Evolutionary conservation across 441 rosid genomes (phyloP), one percentile per base, ranked within the genome.

Genomic region (Populus trichocarpa): DNA sequence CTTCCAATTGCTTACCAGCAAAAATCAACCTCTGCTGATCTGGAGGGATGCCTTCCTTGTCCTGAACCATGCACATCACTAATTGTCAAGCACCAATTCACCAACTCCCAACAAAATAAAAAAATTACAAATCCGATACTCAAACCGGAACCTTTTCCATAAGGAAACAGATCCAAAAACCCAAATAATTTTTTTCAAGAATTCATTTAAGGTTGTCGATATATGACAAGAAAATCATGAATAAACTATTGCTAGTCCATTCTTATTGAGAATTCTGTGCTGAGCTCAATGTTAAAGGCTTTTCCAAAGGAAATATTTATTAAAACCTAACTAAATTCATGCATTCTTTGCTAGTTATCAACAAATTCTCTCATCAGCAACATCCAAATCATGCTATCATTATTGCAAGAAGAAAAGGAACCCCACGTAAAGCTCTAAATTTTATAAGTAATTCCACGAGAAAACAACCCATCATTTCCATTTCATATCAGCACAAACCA

Each of bases 11-110:
- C 85, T 93, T 94, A 3, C 98, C 97, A 2, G 96, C 96, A 81
- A 93, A 94, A 22, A 94, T 94, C 88, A 95, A 84, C 75, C 97
- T 92, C 77, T 95, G 98, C 81, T 92, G 96, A 77, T 95, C 99
- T 0, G 98, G 97, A 64, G 97, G 92, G 68, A 93, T 93, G n/a
- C 98, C 98, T 82, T 93, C 97, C 85, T 92, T 95, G 87, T 95
- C 97, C 98, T 93, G 79, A n/a, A 79, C 81, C 75, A 22, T 9
- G 67, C 50, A 53, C 3, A 79, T 23, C 76, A 69, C 28, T 64
- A 32, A 46, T 72, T 11, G 33, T 69, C 64, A 53, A 46, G 22
- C 68, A 75, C 20, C 30, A 74, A n/a, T 63, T 53, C 6, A 50
- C 3, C 7, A 26, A 42, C 36, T 25, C n/a, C 36, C 11, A n/a